Conservation (phyloP, 768 basidiomycete species). For the Hygrophorus pudorinus region DNA sequence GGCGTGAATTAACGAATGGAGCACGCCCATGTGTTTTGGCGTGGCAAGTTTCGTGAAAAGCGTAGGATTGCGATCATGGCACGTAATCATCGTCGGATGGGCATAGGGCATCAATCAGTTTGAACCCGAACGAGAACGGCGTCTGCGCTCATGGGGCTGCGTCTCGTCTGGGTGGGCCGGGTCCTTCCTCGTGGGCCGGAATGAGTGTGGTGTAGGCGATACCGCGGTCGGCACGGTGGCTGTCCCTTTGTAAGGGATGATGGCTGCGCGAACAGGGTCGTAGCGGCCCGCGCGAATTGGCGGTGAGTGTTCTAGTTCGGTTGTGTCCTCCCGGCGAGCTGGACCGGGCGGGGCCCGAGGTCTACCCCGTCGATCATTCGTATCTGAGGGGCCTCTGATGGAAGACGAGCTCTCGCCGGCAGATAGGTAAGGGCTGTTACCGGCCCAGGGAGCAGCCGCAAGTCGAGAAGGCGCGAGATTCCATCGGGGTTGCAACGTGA, state of each 20-base stretch:
- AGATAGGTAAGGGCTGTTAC: no score
- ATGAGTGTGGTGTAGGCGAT: not conserved
- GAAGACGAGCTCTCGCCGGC: no score
- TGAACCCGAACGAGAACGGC: not conserved
- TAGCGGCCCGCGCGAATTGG: slow-evolving; percentile 34
- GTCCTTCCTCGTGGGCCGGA: not conserved
- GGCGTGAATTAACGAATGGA: not conserved
- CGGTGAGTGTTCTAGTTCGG: slow-evolving; percentile 8
- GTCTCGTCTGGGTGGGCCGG: not conserved
- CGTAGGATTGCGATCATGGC: not conserved
- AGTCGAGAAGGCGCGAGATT: no score
- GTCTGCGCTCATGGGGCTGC: not conserved
- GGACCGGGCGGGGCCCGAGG: not conserved
- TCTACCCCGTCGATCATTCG: no score
- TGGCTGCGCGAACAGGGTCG: slow-evolving; percentile 40
- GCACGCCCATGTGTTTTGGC: not conserved
- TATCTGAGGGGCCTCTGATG: no score
- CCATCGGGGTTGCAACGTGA: no score
- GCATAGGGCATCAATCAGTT: not conserved
- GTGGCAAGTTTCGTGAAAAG: no score
- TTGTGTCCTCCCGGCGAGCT: not conserved
- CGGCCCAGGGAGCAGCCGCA: no score
- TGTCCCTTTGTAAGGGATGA: slow-evolving; percentile 25
- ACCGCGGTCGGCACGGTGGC: slow-evolving; percentile 7
- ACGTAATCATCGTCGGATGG: not conserved